Evolutionary conservation across 139 green algal species (phyloP), one percentile per base, ranked within the genome.

Genomic region (Chlamydomonas incerta): DNA sequence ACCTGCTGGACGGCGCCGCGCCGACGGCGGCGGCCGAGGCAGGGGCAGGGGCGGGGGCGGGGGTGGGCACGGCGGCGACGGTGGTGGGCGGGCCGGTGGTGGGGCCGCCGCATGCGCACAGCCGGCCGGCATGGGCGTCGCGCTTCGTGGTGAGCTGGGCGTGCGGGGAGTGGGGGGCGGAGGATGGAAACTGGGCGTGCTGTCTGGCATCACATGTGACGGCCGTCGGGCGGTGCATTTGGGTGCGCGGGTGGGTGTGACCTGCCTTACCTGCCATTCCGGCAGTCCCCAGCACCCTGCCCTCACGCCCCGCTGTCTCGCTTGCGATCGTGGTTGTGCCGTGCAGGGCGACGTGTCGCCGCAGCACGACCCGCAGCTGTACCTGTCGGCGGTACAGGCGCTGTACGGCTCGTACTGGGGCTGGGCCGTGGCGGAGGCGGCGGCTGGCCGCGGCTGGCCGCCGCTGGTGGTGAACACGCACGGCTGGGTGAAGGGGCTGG

Each of bases 391-490:
- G 34, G 79, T 96, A 20, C 71, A 72, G 26, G 70, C 89, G 24
- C 90, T 98, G 82, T 57, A 85, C 72, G 62, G 60, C 70, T 70
- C 23, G 29, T 84, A 65, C 80, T 75, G 77, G 80, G 60, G 29
- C 33, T 86, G 80, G 80, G 79, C 79, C 23, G 47, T 58, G 79
- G 29, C 35, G 46, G 29, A 68, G 63, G 65, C 63, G 31, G 81
- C 72, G 46, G 34, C 28, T 29, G 69, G 80, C 17, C 29, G 37
- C 11, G 4, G 26, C 66, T 88, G 63, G 80, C 87, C 87, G 29
- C 94, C 95, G 1, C 74, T 98, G 47, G 91, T 98, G 20, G 80
- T 98, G 79, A 98, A 98, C 85, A 97, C 93, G 10, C 92, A 94
- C 73, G 96, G 96, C 79, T 98, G 96, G 95, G 87, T 98, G 50